Conservation (phyloP, 2,329 filamentous ascomycete species). For the Aspergillus niger region DNA sequence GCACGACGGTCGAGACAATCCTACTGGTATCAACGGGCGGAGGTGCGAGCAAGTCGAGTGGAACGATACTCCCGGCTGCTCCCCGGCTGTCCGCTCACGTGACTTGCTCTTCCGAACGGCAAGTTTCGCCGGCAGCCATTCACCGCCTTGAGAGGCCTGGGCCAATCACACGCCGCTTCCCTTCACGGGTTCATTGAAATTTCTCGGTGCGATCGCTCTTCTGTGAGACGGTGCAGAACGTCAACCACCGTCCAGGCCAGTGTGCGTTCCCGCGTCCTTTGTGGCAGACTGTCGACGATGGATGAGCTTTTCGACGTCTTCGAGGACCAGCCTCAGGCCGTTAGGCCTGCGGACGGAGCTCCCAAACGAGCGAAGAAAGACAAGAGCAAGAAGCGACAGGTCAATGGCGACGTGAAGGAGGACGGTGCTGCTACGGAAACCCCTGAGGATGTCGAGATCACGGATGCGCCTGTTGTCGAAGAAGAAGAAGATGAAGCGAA, state of each 20-base stretch:
- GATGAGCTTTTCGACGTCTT: constrained; percentile 84
- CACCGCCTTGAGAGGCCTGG: constrained; percentile 2
- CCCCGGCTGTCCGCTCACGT: constrained; percentile 20
- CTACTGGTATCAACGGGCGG: constrained; percentile 16
- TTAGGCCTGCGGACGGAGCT: constrained; percentile 32
- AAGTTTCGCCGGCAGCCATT: constrained; percentile 24
- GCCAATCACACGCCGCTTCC: constrained; percentile 30
- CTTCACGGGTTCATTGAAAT: constrained; percentile 35
- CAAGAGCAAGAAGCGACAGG: constrained; percentile 81
- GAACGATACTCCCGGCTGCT: constrained; percentile 20
- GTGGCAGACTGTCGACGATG: constrained; percentile 50
- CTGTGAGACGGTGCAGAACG: constrained; percentile 20
- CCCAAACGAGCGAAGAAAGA: constrained; percentile 53
- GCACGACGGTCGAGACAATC: constrained; percentile 22
- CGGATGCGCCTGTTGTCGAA: constrained; percentile 18
- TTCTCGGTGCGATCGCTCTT: constrained; percentile 27
- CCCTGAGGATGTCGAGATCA: constrained; percentile 26
- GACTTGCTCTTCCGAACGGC: neutral
- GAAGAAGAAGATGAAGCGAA: constrained; percentile 20
- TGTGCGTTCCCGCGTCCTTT: constrained; percentile 19
- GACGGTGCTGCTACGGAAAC: constrained; percentile 36
- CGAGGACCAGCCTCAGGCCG: constrained; percentile 63
- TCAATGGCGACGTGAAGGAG: constrained; percentile 74
- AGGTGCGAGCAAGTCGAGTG: constrained; percentile 25
- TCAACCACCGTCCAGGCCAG: constrained; percentile 18